phyloP scores from a whole-genome alignment of 164 flowering plant species.

The Nelumbo lutea region DNA sequence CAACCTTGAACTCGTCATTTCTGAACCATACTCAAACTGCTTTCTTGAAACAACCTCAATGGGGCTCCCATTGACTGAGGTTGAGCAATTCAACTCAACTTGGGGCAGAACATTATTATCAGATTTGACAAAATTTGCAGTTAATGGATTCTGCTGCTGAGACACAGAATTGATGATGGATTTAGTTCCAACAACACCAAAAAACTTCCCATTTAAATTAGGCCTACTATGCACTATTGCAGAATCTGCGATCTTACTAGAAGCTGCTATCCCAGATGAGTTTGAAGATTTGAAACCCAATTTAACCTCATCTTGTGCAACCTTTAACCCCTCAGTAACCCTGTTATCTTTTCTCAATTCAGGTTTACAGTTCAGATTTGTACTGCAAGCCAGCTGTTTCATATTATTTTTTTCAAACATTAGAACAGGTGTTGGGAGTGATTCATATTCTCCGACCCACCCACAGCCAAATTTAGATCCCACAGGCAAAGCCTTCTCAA shows the following conservation, averaged over 20 bases:
- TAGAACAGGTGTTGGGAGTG: slow-evolving; percentile 65
- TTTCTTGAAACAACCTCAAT: slow-evolving; percentile 25
- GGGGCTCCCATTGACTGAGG: slow-evolving; percentile 20
- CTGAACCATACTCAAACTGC: slow-evolving; percentile 29
- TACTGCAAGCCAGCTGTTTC: slow-evolving; percentile 26
- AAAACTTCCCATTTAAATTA: slow-evolving; percentile 27
- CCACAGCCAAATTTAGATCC: slow-evolving; percentile 83
- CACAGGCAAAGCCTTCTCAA: slow-evolving; percentile 71
- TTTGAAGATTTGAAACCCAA: slow-evolving; percentile 8
- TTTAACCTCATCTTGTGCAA: slow-evolving; percentile 3
- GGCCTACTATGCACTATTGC: slow-evolving; percentile 27
- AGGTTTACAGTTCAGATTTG: slow-evolving; percentile 16
- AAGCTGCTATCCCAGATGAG: slow-evolving; percentile 5
- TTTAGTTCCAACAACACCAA: slow-evolving; percentile 26
- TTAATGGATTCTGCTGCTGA: slow-evolving; percentile 29
- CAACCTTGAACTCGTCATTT: slow-evolving; percentile 29
- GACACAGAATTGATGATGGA: background rate
- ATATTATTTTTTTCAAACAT: slow-evolving; percentile 34
- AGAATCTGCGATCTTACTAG: slow-evolving; percentile 16
- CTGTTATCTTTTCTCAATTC: slow-evolving; percentile 27
- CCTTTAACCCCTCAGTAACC: slow-evolving; percentile 6
- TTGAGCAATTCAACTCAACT: slow-evolving; percentile 40
- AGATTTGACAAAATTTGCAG: slow-evolving; percentile 29
- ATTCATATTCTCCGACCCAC: slow-evolving; percentile 97
- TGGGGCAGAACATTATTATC: slow-evolving; percentile 31